phyloP scores from a whole-genome alignment of 2,329 filamentous ascomycete species.

The Tolypocladium cylindrosporum region DNA sequence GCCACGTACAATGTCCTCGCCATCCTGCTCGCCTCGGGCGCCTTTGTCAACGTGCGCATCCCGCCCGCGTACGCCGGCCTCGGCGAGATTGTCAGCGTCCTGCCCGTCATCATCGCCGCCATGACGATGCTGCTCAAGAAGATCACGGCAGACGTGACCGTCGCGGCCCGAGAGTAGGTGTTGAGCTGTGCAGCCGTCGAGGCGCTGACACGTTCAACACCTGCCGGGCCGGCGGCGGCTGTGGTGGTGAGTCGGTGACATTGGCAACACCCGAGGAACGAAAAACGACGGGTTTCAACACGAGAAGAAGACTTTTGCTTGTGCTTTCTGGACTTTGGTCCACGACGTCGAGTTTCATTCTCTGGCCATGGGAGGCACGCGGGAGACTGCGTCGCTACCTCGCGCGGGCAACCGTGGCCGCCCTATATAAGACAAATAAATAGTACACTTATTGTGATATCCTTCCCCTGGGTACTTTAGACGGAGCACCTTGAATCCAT shows the following conservation, averaged over 20 bases:
- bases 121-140: conserved; percentile 17
- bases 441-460: not conserved
- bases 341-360: not conserved
- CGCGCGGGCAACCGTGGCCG: not conserved
- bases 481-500: too few species aligned
- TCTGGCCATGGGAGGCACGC: not conserved
- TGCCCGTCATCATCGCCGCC: conserved; percentile 43
- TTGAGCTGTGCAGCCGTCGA: not conserved
- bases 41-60: conserved; percentile 41
- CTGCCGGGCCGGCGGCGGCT: not conserved
- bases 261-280: not conserved
- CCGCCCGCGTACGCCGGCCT: conserved; percentile 45
- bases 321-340: not conserved
- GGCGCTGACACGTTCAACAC: conserved; percentile 3
- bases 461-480: not conserved
- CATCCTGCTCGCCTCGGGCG: conserved; percentile 48
- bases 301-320: not conserved
- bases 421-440: not conserved
- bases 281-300: not conserved
- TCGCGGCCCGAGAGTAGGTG: not conserved
- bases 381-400: not conserved
- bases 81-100: conserved; percentile 54
- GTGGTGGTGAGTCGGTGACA: not conserved
- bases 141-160: conserved; percentile 1
- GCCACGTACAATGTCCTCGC: conserved; percentile 53